A percentile compares a stretch with the other conserved stretches of the same genome.
These are phyloP conservation scores for Whalleya microplaca DNA, from an alignment of 2,329 filamentous ascomycete genomes.

Conservation along the genomic window DNA sequence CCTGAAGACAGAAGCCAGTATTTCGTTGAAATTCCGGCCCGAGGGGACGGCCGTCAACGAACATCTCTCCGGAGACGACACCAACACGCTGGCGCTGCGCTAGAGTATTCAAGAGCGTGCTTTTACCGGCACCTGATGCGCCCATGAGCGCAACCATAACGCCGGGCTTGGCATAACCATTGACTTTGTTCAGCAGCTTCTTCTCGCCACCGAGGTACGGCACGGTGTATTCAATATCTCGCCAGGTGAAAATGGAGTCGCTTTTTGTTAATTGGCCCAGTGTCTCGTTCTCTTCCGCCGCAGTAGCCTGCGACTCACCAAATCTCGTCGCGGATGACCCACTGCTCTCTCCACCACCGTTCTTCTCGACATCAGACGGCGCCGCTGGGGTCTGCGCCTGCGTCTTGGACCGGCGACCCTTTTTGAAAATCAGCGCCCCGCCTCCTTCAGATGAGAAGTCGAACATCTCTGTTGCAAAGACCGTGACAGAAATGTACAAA, in stretches of 20 bases:
- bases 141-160: conserved; percentile 82
- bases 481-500: conserved; percentile 74
- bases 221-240: conserved; percentile 72
- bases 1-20: conserved; percentile 74
- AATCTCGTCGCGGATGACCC: conserved; percentile 29
- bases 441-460: conserved; percentile 64
- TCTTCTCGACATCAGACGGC: conserved; percentile 63
- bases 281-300: conserved; percentile 38
- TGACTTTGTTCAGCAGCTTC: conserved; percentile 69
- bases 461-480: conserved; percentile 70
- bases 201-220: conserved; percentile 66
- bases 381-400: conserved; percentile 48
- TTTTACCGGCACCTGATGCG: conserved; percentile 81
- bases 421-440: conserved; percentile 74
- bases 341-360: conserved; percentile 31
- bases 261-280: conserved; percentile 56
- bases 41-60: conserved; percentile 69
- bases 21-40: conserved; percentile 67
- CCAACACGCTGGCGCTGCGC: conserved; percentile 72
- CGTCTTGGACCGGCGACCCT: conserved; percentile 63
- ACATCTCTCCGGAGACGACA: conserved; percentile 68
- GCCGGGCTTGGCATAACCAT: conserved; percentile 79
- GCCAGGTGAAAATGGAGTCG: conserved; percentile 72
- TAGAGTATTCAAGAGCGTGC: conserved; percentile 76
- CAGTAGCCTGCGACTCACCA: conserved; percentile 15